These are phyloP conservation scores for Acacia concinna DNA, from an alignment of 331 rosid genomes.

Conservation along the genomic window DNA sequence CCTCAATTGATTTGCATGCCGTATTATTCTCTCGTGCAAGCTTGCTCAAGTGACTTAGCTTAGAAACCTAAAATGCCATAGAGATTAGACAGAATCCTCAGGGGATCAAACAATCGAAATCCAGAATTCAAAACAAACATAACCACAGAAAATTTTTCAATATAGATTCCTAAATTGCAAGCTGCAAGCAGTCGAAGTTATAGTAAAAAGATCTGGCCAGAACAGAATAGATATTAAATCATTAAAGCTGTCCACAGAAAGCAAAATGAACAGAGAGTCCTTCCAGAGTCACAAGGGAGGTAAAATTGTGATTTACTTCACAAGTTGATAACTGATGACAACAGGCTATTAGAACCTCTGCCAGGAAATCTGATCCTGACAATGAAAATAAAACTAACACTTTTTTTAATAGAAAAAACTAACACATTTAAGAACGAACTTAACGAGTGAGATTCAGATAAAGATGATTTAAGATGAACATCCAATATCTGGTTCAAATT, in stretches of 20 bases:
- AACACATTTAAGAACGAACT: not conserved
- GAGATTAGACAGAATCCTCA: constrained; percentile 30
- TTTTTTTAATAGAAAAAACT: not conserved
- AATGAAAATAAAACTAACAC: not conserved
- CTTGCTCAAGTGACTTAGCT: constrained; percentile 91
- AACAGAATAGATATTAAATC: not conserved
- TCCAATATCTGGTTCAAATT: not conserved
- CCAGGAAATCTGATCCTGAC: not conserved
- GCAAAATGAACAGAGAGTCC: not conserved
- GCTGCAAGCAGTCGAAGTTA: not conserved
- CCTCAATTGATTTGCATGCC: constrained; percentile 81
- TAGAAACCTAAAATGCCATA: constrained; percentile 69
- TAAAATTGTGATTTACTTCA: not conserved
- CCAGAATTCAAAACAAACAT: not conserved
- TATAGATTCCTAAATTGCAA: constrained; percentile 1
- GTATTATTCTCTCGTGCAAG: constrained; percentile 97
- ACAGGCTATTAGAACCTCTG: not conserved
- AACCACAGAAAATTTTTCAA: not conserved
- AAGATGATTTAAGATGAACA: not conserved
- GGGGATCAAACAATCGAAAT: not conserved
- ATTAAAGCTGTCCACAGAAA: not conserved
- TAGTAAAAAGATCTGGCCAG: not conserved
- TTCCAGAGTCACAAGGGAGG: not conserved
- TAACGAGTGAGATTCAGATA: not conserved
- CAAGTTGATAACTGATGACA: not conserved